Conservation (phyloP, 139 green algal species). For the Choricystis sp. region DNA sequence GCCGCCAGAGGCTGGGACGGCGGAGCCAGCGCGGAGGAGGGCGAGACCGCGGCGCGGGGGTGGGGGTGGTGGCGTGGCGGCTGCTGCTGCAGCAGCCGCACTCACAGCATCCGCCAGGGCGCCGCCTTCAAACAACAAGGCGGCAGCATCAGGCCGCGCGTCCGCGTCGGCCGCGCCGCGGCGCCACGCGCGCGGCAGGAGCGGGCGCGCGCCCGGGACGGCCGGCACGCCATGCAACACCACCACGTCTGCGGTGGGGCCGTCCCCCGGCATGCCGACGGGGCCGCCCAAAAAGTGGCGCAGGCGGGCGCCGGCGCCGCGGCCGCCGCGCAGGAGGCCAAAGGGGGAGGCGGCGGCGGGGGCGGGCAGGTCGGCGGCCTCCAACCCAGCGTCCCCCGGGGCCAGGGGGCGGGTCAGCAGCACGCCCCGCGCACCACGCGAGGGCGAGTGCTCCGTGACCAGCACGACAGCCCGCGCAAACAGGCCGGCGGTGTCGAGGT, state of each 20-base stretch:
- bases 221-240: slow-evolving; percentile 11
- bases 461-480: slow-evolving; percentile 22
- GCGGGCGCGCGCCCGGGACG: slow-evolving; percentile 3
- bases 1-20: too few relatives aligned
- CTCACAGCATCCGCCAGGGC: slow-evolving; percentile 8
- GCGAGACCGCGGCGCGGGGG: too few relatives aligned
- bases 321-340: too few relatives aligned
- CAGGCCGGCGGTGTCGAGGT: slow-evolving; percentile 15
- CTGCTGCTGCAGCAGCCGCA: neutral
- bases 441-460: slow-evolving; percentile 9
- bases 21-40: too few relatives aligned
- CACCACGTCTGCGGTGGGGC: slow-evolving; percentile 6
- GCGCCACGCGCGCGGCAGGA: neutral
- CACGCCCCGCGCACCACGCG: slow-evolving; percentile 9
- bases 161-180: neutral
- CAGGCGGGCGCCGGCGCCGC: too few relatives aligned
- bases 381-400: neutral
- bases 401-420: slow-evolving; percentile 21
- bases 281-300: slow-evolving; percentile 26
- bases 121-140: slow-evolving; percentile 7
- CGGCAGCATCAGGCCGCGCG: neutral
- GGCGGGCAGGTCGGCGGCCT: neutral
- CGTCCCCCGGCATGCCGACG: slow-evolving; percentile 23
- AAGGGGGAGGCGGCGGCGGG: too few relatives aligned
- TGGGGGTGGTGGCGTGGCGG: too few relatives aligned